Base-by-base conservation (phyloP, 257 asterid species). In the Solanum commersonii region DNA sequence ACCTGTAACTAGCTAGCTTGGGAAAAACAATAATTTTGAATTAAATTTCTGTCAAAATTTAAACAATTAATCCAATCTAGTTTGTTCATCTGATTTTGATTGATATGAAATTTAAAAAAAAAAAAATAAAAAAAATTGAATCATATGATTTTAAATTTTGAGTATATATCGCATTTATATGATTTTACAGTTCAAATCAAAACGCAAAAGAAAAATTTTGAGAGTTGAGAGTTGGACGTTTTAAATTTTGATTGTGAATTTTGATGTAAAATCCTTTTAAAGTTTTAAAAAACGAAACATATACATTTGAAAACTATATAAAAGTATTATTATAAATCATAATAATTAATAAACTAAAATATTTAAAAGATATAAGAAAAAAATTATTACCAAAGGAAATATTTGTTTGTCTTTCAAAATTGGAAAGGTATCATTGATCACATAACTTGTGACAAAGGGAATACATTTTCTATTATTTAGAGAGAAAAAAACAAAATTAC, bases 381-480 rank as follows among this genome's bases (percentile, higher is more conserved):
- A 70, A 8, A 15, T 15, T 1, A 15, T 27, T 5, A 29, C 33
- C 4, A 68, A 68, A 29, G 4, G 15, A 3, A 70, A 70, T 8
- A 8, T 22, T 6, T 7, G 1, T 72, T 31, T 72, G 8, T 16
- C 46, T 73, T 6, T 34, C 4, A 6, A 9, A 31, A 34, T 20
- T 3, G 3, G 0, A 11, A 37, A 2, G 4, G 0, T 20, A 1
- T 2, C n/a, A 56, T 8, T 20, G 5, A 56, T 12, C 2, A 38
- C 2, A 6, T 77, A 12, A 38, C 18, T 38, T 76, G 22, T 1
- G 5, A 38, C 5, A 0, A 1, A 11, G 3, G 0, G 1, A 9
- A 5, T 74, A 11, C 2, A 20, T 20, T 10, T 20, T 34, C 37
- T 20, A 9, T 16, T 18, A 3, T 0, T 35, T 10, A 0, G 4